phyloP scores from a whole-genome alignment of 257 asterid species.

The Marsdenia floribunda region DNA sequence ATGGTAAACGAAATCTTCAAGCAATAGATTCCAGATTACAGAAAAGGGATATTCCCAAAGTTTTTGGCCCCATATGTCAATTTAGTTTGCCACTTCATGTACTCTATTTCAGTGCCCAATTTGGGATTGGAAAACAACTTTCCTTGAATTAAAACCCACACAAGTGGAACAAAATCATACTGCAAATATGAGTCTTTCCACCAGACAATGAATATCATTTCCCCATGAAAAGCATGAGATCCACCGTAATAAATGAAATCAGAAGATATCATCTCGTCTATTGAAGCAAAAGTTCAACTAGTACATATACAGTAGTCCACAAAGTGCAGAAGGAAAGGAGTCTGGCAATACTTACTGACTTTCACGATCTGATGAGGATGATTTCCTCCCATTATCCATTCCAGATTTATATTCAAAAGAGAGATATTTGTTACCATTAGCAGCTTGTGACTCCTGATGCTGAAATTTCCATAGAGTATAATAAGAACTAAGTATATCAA shows the following conservation, averaged over 20 bases:
- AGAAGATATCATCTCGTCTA: not conserved
- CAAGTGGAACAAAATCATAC: not conserved
- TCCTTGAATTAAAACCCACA: not conserved
- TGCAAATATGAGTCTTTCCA: not conserved
- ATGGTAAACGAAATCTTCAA: not conserved
- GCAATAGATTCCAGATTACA: not conserved
- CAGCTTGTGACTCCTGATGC: slow-evolving; percentile 70
- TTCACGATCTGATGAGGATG: slow-evolving; percentile 79
- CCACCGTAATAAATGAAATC: not conserved
- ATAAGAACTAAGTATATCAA: slow-evolving; percentile 26
- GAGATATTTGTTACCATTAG: slow-evolving; percentile 49
- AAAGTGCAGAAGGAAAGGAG: not conserved
- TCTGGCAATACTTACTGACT: slow-evolving; percentile 68
- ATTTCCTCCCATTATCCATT: slow-evolving; percentile 51
- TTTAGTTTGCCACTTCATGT: not conserved
- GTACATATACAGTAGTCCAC: not conserved
- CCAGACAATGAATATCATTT: not conserved
- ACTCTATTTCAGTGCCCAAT: not conserved
- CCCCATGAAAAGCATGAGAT: not conserved
- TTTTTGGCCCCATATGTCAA: not conserved
- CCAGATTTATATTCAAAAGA: slow-evolving; percentile 77
- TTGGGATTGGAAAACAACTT: not conserved
- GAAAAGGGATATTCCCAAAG: not conserved
- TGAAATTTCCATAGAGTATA: slow-evolving; percentile 36
- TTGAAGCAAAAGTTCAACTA: slow-evolving; percentile 4